Conservation (phyloP, 2,329 filamentous ascomycete genomes). For the Apiospora arundinis region DNA sequence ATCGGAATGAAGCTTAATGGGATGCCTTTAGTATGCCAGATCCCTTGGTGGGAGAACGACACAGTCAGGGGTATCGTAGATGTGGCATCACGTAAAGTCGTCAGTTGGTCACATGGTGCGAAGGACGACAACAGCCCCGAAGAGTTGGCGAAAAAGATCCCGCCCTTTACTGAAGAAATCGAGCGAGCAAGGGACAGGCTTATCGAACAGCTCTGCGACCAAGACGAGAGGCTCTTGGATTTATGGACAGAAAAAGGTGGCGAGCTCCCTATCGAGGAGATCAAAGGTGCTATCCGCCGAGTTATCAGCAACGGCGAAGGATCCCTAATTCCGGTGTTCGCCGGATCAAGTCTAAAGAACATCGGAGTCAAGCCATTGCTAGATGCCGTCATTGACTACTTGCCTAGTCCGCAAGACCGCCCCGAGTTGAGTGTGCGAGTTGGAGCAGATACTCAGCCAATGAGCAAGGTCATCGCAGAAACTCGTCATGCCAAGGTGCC, state of each 20-base stretch:
- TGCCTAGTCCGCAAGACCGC: conserved; percentile 82
- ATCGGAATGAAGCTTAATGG: conserved; percentile 79
- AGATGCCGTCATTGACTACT: conserved; percentile 85
- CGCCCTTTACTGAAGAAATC: conserved; percentile 69
- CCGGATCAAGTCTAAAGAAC: conserved; percentile 90
- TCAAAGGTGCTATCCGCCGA: conserved; percentile 77
- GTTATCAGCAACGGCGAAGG: conserved; percentile 73
- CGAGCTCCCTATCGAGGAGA: conserved; percentile 70
- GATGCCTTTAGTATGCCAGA: conserved; percentile 91
- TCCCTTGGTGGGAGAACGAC: conserved; percentile 91
- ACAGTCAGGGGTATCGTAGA: conserved; percentile 85
- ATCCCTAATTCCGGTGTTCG: conserved; percentile 83
- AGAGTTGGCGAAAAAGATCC: conserved; percentile 56
- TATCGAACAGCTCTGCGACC: conserved; percentile 84
- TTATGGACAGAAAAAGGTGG: conserved; percentile 80
- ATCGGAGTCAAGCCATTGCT: conserved; percentile 92
- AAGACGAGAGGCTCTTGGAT: conserved; percentile 87
- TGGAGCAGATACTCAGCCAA: conserved; percentile 57
- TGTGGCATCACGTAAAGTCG: conserved; percentile 74
- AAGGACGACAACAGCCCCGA: conserved; percentile 42
- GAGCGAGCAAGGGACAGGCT: conserved; percentile 77
- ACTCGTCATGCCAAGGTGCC: conserved; percentile 35
- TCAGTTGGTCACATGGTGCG: conserved; percentile 68
- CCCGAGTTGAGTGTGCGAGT: conserved; percentile 80
- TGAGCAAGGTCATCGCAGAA: conserved; percentile 47